Evolutionary conservation across 768 basidiomycete species (phyloP).

Genomic region (Leccinellum rugosiceps): DNA sequence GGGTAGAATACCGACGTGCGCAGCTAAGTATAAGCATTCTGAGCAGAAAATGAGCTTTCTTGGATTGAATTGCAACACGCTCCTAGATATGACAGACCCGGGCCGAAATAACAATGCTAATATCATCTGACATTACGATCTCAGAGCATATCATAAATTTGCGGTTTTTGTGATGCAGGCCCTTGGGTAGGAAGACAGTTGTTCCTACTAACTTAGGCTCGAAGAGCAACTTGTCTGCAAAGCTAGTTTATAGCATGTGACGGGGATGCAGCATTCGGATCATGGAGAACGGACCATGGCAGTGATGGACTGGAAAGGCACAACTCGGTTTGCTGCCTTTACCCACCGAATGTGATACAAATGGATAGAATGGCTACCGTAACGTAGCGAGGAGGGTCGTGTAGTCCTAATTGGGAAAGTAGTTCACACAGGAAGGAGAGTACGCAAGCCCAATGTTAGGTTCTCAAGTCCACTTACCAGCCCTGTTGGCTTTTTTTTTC

Average conservation of each 20-base stretch:
- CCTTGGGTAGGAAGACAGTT: no score
- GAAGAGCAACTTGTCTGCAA: not conserved
- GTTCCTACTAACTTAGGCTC: no score
- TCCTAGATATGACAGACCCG: no score
- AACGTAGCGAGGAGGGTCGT: not conserved
- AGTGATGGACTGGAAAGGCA: not conserved
- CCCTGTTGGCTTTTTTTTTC: conserved; percentile 9
- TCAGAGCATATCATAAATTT: no score
- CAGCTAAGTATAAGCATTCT: no score
- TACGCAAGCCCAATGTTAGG: conserved; percentile 23
- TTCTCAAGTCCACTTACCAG: conserved; percentile 20
- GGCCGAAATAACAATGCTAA: no score
- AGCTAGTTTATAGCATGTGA: not conserved
- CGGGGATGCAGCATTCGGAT: no score
- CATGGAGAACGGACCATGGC: not conserved
- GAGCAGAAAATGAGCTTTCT: no score
- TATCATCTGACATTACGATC: no score
- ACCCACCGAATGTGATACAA: not conserved
- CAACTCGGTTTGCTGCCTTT: not conserved
- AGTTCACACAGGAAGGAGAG: conserved; percentile 15
- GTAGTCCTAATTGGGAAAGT: conserved; percentile 10
- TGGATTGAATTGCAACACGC: no score
- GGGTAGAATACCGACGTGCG: no score
- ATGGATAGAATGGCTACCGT: not conserved
- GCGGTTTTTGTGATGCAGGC: no score